phyloP scores from a whole-genome alignment of 805 yeast species.

The Debaryomyces castellii region DNA sequence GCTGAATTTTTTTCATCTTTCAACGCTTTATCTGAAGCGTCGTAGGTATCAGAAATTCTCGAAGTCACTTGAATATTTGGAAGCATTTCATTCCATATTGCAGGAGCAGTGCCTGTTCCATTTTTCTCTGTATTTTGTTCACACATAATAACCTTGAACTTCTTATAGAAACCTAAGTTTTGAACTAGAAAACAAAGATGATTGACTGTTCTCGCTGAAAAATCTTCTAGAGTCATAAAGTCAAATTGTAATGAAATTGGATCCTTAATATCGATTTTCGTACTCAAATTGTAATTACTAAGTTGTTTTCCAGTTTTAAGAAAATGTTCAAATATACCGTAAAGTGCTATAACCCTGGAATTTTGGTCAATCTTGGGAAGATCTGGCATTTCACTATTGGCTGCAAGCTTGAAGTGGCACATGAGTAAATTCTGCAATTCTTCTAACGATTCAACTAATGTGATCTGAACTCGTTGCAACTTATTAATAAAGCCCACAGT shows the following conservation, averaged over 20 bases:
- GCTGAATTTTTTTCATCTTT: background rate
- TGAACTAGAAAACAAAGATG: constrained; percentile 8
- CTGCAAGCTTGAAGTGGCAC: background rate
- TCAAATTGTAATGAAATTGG: background rate
- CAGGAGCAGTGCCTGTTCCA: background rate
- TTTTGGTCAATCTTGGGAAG: background rate
- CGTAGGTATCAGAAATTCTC: background rate
- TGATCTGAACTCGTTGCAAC: constrained; percentile 4
- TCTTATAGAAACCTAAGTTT: constrained; percentile 5
- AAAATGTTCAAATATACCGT: constrained; percentile 7
- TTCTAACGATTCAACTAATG: constrained; percentile 7
- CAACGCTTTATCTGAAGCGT: background rate
- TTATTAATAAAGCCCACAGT: constrained; percentile 3
- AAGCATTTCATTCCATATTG: constrained; percentile 3
- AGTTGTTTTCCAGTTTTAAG: background rate
- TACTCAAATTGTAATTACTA: background rate
- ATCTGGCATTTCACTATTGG: background rate
- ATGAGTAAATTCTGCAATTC: constrained; percentile 5
- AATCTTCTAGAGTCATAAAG: constrained; percentile 4
- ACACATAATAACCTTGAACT: constrained; percentile 3
- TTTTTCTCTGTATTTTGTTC: constrained; percentile 1
- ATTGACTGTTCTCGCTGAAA: constrained; percentile 8
- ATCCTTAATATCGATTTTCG: background rate
- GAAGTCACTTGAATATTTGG: constrained; percentile 1
- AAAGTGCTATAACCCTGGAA: constrained; percentile 7